phyloP scores from a whole-genome alignment of 2,329 filamentous ascomycete species.

The Cordyceps cateniannulata region DNA sequence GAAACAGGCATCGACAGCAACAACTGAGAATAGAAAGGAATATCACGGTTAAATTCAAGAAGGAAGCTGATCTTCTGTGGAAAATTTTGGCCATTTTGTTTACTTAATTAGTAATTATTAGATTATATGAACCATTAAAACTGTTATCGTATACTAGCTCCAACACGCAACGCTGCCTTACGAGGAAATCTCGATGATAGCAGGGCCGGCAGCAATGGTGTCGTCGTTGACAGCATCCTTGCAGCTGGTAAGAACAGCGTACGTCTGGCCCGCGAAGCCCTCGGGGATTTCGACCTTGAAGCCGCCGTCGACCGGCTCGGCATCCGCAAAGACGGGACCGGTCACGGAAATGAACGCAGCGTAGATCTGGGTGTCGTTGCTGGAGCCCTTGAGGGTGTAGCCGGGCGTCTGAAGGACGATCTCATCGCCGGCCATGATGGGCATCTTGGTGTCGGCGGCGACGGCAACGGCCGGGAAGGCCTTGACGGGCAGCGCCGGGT shows the following conservation, averaged over 20 bases:
- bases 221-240: conserved; percentile 25
- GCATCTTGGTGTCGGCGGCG: conserved; percentile 22
- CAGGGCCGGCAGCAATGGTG: conserved; percentile 29
- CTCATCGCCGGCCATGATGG: conserved; percentile 17
- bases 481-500: conserved; percentile 54
- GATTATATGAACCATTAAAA: background rate
- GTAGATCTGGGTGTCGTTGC: conserved; percentile 21
- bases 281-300: conserved; percentile 16
- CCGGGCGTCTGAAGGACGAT: conserved; percentile 14
- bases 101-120: background rate
- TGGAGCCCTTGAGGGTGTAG: conserved; percentile 20
- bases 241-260: conserved; percentile 28
- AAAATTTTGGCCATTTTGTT: no score
- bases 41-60: no score
- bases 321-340: conserved; percentile 18
- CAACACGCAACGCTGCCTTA: background rate
- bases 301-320: conserved; percentile 17
- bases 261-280: conserved; percentile 26
- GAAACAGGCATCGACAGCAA: no score
- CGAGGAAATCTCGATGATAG: conserved; percentile 23
- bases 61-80: no score
- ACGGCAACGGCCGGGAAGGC: conserved; percentile 51
- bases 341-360: conserved; percentile 29
- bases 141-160: background rate
- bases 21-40: no score